These are phyloP conservation scores for Microbotryum saponariae DNA, from an alignment of 1,284 basidiomycete species.

Conservation along the genomic window DNA sequence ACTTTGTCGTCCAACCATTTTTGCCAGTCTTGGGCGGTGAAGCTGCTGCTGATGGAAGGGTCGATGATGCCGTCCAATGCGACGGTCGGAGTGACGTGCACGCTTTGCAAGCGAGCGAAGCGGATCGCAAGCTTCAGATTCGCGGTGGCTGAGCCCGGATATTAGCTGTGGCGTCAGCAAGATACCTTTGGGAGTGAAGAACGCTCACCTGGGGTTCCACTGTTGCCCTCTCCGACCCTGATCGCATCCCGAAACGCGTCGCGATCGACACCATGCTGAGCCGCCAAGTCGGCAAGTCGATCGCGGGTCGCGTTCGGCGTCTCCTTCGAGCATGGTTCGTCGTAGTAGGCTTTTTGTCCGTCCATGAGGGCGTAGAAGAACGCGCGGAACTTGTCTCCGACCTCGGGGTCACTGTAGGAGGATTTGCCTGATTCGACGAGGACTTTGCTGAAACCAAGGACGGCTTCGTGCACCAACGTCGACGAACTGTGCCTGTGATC, in stretches of 20 bases:
- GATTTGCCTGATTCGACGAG: slow-evolving; percentile 38
- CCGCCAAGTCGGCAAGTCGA: slow-evolving; percentile 40
- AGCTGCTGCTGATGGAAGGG: slow-evolving; percentile 69
- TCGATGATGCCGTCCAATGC: slow-evolving; percentile 58
- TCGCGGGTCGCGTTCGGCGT: slow-evolving; percentile 39
- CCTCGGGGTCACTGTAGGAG: slow-evolving; percentile 25
- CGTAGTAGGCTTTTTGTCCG: slow-evolving; percentile 38
- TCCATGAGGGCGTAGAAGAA: slow-evolving; percentile 41
- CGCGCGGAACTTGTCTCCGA: slow-evolving; percentile 36
- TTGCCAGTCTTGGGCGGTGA: slow-evolving; percentile 75
- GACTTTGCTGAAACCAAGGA: slow-evolving; percentile 39
- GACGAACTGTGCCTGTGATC: slow-evolving; percentile 14
- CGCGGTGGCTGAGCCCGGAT: slow-evolving; percentile 9
- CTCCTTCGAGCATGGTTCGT: slow-evolving; percentile 38
- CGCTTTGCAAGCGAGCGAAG: slow-evolving; percentile 37
- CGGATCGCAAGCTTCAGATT: slow-evolving; percentile 34
- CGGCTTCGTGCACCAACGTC: slow-evolving; percentile 41
- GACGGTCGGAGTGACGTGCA: slow-evolving; percentile 44
- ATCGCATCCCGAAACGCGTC: slow-evolving; percentile 38
- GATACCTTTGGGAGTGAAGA: background rate
- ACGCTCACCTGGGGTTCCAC: slow-evolving; percentile 35
- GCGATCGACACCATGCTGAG: slow-evolving; percentile 36
- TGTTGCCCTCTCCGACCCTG: slow-evolving; percentile 39
- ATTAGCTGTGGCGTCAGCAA: background rate
- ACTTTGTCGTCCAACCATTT: slow-evolving; percentile 68